Conservation (phyloP, 805 yeast genomes). For the Myxozyma neglecta region DNA sequence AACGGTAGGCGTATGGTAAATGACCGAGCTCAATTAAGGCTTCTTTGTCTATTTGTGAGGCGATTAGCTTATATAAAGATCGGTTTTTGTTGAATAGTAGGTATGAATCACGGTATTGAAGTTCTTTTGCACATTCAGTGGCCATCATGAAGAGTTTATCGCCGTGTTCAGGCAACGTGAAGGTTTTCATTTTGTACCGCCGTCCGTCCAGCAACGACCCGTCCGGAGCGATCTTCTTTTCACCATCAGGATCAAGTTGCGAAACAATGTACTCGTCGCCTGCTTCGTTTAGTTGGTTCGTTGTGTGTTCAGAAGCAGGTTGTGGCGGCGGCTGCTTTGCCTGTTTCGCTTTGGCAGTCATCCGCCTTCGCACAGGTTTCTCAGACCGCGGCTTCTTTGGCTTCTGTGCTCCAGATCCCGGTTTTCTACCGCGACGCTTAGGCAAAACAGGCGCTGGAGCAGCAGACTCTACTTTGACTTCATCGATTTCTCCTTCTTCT, state of each 20-base stretch:
- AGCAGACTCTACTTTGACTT: slow-evolving; percentile 1
- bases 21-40: slow-evolving; percentile 42
- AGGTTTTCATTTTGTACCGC: slow-evolving; percentile 45
- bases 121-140: slow-evolving; percentile 45
- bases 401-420: background rate
- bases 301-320: slow-evolving; percentile 24
- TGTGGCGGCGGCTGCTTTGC: slow-evolving; percentile 11
- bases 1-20: slow-evolving; percentile 37
- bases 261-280: slow-evolving; percentile 41
- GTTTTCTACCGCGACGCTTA: slow-evolving; percentile 5
- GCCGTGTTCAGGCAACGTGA: slow-evolving; percentile 46
- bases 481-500: slow-evolving; percentile 14
- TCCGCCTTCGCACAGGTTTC: background rate
- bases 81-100: slow-evolving; percentile 49
- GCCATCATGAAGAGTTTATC: slow-evolving; percentile 45
- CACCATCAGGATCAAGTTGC: slow-evolving; percentile 48
- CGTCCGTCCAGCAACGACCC: slow-evolving; percentile 47
- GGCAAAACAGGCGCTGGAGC: slow-evolving; percentile 5
- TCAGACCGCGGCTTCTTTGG: background rate
- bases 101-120: slow-evolving; percentile 53
- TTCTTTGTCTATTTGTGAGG: slow-evolving; percentile 44
- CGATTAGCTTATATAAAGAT: slow-evolving; percentile 43
- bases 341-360: slow-evolving; percentile 4
- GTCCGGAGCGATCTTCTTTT: slow-evolving; percentile 44
- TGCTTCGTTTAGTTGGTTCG: slow-evolving; percentile 28